phyloP scores from a whole-genome alignment of 192 early-diverging fungal genomes.

The Podila minutissima region DNA sequence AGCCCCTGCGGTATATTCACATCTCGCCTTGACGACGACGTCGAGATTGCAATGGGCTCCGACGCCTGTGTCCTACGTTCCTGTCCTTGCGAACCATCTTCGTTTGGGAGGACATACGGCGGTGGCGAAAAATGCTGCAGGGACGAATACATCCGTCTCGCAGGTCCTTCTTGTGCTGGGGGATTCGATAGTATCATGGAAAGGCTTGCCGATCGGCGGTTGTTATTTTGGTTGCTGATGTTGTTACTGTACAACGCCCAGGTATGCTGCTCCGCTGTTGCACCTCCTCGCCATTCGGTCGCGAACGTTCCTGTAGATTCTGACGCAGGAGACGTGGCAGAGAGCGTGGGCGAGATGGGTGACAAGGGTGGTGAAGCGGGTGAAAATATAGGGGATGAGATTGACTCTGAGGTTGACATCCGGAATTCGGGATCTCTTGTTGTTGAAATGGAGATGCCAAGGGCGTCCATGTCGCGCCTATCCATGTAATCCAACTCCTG shows the following conservation, averaged over 20 bases:
- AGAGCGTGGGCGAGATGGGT: too few species aligned
- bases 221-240: background rate
- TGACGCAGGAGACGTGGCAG: too few species aligned
- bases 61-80: too few species aligned
- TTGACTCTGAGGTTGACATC: background rate
- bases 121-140: background rate
- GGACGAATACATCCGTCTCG: background rate
- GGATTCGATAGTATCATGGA: background rate
- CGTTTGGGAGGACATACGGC: background rate
- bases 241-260: background rate
- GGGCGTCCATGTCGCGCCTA: slow-evolving; percentile 5
- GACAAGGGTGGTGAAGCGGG: too few species aligned
- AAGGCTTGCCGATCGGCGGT: background rate
- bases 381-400: too few species aligned
- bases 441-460: slow-evolving; percentile 11
- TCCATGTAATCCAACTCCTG: slow-evolving; percentile 9
- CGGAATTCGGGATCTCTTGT: background rate
- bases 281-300: too few species aligned
- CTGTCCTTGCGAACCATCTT: background rate
- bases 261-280: too few species aligned
- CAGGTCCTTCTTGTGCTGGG: background rate
- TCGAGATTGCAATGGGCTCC: background rate
- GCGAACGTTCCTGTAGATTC: too few species aligned
- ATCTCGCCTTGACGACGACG: background rate
- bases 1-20: background rate